Conservation (phyloP, 495 filamentous ascomycete genomes). For the Penicillium herquei region DNA sequence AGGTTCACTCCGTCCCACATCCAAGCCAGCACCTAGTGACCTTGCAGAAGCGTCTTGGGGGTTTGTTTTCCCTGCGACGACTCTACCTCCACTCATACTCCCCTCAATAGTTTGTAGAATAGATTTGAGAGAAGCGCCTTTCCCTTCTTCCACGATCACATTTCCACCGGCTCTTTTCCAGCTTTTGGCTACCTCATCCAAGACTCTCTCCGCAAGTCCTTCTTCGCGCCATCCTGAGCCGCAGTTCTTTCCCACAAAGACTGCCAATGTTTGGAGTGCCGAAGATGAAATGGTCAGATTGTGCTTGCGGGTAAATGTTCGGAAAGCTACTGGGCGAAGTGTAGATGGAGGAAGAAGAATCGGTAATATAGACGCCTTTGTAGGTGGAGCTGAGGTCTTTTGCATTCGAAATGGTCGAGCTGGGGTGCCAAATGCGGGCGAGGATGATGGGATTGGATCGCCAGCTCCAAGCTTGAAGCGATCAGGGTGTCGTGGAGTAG, state of each 20-base stretch:
- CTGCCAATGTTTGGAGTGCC: constrained; percentile 77
- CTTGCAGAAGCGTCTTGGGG: constrained; percentile 19
- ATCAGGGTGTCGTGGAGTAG: constrained; percentile 28
- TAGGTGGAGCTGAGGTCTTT: constrained; percentile 42
- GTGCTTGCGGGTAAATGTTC: constrained; percentile 96
- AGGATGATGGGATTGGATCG: constrained; percentile 78
- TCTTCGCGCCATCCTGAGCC: constrained; percentile 96
- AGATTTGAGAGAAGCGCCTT: constrained; percentile 66
- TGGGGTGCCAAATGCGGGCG: constrained; percentile 84
- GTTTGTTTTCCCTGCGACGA: constrained; percentile 37
- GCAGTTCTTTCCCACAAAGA: constrained; percentile 89
- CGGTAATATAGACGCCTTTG: constrained; percentile 76
- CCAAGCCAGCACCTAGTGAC: constrained; percentile 9
- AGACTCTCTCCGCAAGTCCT: constrained; percentile 83
- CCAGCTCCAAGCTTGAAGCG: constrained; percentile 29
- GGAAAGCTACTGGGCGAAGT: constrained; percentile 86
- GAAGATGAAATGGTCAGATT: constrained; percentile 89
- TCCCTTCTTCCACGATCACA: constrained; percentile 84
- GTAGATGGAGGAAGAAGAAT: constrained; percentile 85
- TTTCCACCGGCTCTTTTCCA: constrained; percentile 85
- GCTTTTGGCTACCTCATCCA: constrained; percentile 84
- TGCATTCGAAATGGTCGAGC: constrained; percentile 61
- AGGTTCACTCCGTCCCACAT: constrained; percentile 14
- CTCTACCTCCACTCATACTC: constrained; percentile 77
- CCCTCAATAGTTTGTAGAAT: constrained; percentile 81